Conservation (phyloP, 2,329 filamentous ascomycete species). For the Verticillium alfalfae region DNA sequence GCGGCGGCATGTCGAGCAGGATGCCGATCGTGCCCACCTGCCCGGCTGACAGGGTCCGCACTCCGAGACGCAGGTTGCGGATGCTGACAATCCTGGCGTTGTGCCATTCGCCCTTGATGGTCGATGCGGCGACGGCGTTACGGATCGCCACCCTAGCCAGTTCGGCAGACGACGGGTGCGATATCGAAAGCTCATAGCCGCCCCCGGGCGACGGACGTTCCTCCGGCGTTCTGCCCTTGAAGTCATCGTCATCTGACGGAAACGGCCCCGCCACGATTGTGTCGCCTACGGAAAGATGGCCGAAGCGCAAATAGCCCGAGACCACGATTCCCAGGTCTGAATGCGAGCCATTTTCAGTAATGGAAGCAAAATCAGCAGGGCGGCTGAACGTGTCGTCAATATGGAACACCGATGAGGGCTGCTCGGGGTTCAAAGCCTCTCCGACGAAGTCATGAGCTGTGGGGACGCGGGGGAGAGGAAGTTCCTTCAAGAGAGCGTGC, state of each 20-base stretch:
- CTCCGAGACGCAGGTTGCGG: slow-evolving; percentile 79
- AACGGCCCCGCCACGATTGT: slow-evolving; percentile 77
- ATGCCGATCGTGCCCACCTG: slow-evolving; percentile 90
- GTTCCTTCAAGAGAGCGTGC: slow-evolving; percentile 71
- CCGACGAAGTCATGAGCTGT: slow-evolving; percentile 51
- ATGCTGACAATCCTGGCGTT: slow-evolving; percentile 77
- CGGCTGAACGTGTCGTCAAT: slow-evolving; percentile 86
- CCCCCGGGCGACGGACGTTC: slow-evolving; percentile 41
- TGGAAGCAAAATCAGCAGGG: slow-evolving; percentile 54
- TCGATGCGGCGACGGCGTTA: slow-evolving; percentile 45
- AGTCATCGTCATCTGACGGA: slow-evolving; percentile 47
- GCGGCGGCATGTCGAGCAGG: slow-evolving; percentile 42
- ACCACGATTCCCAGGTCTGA: slow-evolving; percentile 64
- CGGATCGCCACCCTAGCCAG: slow-evolving; percentile 45
- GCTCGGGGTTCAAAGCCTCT: slow-evolving; percentile 50
- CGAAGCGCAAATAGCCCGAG: slow-evolving; percentile 78
- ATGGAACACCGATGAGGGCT: slow-evolving; percentile 69
- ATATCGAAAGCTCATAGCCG: slow-evolving; percentile 44
- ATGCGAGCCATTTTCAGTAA: slow-evolving; percentile 26
- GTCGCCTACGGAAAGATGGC: slow-evolving; percentile 72
- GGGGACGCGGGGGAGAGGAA: slow-evolving; percentile 62
- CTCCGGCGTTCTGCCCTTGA: slow-evolving; percentile 31
- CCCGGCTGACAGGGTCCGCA: slow-evolving; percentile 66
- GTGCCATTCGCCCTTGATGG: slow-evolving; percentile 67
- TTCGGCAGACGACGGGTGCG: slow-evolving; percentile 48